Percentiles rank a stretch among this genome's conserved stretches.
These are phyloP conservation scores for Centrapalus pauciflorus DNA, from an alignment of 129 eudicot genomes.

Conservation along the genomic window DNA sequence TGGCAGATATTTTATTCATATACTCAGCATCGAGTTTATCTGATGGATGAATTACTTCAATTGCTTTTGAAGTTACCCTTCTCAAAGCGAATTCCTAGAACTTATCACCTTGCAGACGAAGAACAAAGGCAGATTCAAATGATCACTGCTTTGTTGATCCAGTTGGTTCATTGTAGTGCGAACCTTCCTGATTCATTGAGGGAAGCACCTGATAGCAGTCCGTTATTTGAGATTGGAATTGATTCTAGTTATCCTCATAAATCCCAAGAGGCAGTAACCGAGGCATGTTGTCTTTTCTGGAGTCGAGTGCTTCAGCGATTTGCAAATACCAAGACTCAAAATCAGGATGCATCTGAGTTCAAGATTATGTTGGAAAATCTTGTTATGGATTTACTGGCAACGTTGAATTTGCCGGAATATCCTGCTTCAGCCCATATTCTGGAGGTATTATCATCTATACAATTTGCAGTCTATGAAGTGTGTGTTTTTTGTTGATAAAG, in stretches of 20 bases:
- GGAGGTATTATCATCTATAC: conserved; percentile 52
- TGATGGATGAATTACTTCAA: conserved; percentile 86
- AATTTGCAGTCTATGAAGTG: conserved; percentile 8
- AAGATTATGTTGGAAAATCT: conserved; percentile 83
- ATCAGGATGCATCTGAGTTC: conserved; percentile 87
- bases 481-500: conserved; percentile 13
- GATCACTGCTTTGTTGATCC: conserved; percentile 75
- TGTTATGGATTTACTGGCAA: conserved; percentile 69
- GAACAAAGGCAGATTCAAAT: conserved; percentile 97
- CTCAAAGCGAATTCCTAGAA: conserved; percentile 70
- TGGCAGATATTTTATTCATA: conserved; percentile 74
- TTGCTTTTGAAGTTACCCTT: conserved; percentile 73
- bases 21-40: conserved; percentile 73
- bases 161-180: conserved; percentile 84
- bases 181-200: conserved; percentile 84
- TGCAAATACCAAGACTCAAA: conserved; percentile 68
- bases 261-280: conserved; percentile 89
- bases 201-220: conserved; percentile 39
- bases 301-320: conserved; percentile 86
- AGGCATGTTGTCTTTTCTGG: conserved; percentile 90
- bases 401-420: conserved; percentile 91
- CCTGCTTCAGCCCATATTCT: conserved; percentile 89
- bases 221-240: conserved; percentile 52
- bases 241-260: conserved; percentile 65
- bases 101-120: conserved; percentile 93